These are phyloP conservation scores for Oryza officinalis DNA, from an alignment of 176 grass and related monocot species.

Conservation along the genomic window DNA sequence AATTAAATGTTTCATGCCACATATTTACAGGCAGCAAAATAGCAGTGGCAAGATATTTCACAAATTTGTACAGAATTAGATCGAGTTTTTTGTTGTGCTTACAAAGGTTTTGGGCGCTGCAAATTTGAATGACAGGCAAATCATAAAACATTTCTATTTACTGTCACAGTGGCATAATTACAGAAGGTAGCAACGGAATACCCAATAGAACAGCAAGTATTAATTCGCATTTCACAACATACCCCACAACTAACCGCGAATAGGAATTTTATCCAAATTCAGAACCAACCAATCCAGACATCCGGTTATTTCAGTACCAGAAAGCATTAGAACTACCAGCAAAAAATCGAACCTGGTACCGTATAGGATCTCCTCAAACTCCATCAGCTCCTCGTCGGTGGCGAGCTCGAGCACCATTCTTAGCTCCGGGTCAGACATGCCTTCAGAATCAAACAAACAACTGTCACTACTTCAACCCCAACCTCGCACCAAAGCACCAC, in stretches of 20 bases:
- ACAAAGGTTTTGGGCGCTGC: background rate
- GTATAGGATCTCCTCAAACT: conserved; percentile 85
- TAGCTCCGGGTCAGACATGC: conserved; percentile 79
- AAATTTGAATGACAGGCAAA: conserved; percentile 23
- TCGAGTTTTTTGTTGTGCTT: background rate
- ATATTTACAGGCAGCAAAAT: background rate
- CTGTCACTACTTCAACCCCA: background rate
- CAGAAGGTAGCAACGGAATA: background rate
- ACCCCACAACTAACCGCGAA: background rate
- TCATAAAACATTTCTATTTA: background rate
- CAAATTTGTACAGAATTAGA: conserved; percentile 1
- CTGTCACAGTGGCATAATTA: background rate
- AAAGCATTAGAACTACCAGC: background rate
- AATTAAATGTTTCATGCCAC: background rate
- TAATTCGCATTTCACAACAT: background rate
- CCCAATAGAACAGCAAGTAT: conserved; percentile 10
- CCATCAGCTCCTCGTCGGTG: conserved; percentile 71
- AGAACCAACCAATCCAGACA: background rate
- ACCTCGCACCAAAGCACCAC: background rate
- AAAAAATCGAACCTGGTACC: conserved; percentile 63
- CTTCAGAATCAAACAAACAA: conserved; percentile 22
- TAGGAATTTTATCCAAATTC: background rate
- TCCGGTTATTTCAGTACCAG: background rate
- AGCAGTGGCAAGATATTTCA: background rate
- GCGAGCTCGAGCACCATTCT: conserved; percentile 89